Base-by-base conservation (phyloP, 208 protist genomes). In the Borovskyia barvae region DNA sequence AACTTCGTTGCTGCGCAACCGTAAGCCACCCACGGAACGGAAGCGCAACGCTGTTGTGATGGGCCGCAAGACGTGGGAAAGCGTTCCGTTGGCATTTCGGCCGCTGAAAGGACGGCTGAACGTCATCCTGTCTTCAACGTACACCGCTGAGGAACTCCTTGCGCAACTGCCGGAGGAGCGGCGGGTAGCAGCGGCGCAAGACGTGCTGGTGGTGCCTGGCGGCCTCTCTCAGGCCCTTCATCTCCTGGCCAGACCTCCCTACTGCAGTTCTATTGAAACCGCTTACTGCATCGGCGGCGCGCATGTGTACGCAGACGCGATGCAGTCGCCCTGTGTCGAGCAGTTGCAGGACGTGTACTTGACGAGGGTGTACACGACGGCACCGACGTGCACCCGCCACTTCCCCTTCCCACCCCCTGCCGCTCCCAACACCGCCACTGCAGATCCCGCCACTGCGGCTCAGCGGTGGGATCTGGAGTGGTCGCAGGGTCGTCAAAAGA, bases 41-140 rank as follows among this genome's bases (percentile, higher is more conserved):
- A 92, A 81, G 51, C 65, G 70, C 37, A 98, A 98, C 60, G 95
- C 94, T 3, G 94, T 98, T n/a, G 86, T 98, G 43, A 99, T 99
- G 97, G 97, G 97, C 12, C 83, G 96, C 30, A 97, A 98, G 76
- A 99, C 96, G 33, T 99, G 96, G 96, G 89, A 97, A 26, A 98
- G 93, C 19, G 94, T 99, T 19, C 95, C 97, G 12, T 17, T 41
- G 0, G 77, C 83, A 58, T 96, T 92, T 51, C 81, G 92, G 2
- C 97, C 97, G 2, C 79, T 99, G 7, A 51, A 56, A 19, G 85
- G 85, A 5, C 88, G 97, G 1, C 52, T 98, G 9, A 98, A 98
- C 65, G 80, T 99, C 5, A 90, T 99, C 28, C 62, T 98, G 0
- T 92, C 83, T 17, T 41, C 54, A 6, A 26, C 58, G 22, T 80